Evolutionary conservation across 179 eudicot species (phyloP).

Genomic region (Patellifolia procumbens): DNA sequence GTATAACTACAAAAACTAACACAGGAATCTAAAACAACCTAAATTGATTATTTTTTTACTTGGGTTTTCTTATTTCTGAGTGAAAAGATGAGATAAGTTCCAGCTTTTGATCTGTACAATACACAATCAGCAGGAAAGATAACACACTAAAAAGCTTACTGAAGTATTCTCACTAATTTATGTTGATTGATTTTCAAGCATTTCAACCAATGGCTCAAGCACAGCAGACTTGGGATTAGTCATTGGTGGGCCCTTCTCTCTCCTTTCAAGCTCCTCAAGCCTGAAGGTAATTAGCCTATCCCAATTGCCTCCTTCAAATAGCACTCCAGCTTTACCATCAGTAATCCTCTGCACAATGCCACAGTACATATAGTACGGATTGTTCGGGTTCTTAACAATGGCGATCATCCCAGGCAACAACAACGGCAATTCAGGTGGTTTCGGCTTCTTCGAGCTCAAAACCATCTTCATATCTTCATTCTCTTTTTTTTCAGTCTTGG

Average conservation of each 20-base stretch:
- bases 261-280: constrained; percentile 82
- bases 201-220: constrained; percentile 42
- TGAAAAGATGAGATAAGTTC: constrained; percentile 7
- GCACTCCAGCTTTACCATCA: constrained; percentile 88
- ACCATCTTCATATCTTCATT: constrained; percentile 30
- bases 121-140: constrained; percentile 23
- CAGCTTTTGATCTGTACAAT: constrained; percentile 33
- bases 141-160: constrained; percentile 3
- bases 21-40: background rate
- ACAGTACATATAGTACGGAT: constrained; percentile 75
- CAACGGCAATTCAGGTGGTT: constrained; percentile 72
- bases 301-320: constrained; percentile 96
- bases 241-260: constrained; percentile 88
- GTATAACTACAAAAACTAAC: background rate
- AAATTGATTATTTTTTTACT: constrained; percentile 12
- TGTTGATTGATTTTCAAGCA: constrained; percentile 20
- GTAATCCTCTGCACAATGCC: constrained; percentile 91
- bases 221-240: constrained; percentile 60
- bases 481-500: constrained; percentile 26
- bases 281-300: constrained; percentile 69
- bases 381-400: constrained; percentile 68
- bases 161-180: background rate
- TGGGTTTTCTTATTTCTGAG: background rate
- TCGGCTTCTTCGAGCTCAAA: constrained; percentile 45
- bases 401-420: constrained; percentile 89